phyloP scores from a whole-genome alignment of 164 flowering plant species.

The grape (Vitis vinifera) region DNA sequence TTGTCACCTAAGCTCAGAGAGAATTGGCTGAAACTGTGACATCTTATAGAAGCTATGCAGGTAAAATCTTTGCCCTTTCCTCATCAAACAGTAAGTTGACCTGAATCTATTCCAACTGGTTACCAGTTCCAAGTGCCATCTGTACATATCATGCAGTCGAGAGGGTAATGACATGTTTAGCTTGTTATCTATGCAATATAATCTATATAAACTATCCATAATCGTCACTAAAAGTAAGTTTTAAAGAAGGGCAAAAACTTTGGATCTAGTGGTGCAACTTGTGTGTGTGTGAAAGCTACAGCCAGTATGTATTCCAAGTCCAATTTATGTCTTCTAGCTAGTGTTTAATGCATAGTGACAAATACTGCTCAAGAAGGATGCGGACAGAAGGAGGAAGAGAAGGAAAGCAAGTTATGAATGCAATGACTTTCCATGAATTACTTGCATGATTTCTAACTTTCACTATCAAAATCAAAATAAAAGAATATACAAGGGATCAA shows the following conservation, averaged over 20 bases:
- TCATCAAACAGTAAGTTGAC: too few species aligned
- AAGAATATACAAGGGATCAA: not conserved
- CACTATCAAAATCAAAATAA: not conserved
- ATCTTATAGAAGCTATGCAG: too few species aligned
- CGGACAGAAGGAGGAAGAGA: not conserved
- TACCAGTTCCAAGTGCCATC: too few species aligned
- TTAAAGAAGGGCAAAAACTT: not conserved
- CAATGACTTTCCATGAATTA: conserved; percentile 5
- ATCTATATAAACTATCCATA: not conserved
- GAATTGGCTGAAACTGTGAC: too few species aligned
- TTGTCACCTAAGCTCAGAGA: too few species aligned
- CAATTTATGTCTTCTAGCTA: not conserved
- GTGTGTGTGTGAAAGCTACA: not conserved
- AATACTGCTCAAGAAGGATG: conserved; percentile 6
- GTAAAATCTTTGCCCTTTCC: too few species aligned
- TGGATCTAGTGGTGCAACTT: not conserved
- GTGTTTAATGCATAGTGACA: conserved; percentile 4
- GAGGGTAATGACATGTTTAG: not conserved
- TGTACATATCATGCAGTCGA: not conserved
- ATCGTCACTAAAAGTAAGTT: not conserved
- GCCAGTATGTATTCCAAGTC: not conserved
- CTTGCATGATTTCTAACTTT: conserved; percentile 7
- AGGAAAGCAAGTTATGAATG: conserved; percentile 4
- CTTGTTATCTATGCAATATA: not conserved
- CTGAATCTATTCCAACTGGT: too few species aligned